Evolutionary conservation across 2,329 filamentous ascomycete species (phyloP), one percentile per base, ranked within the genome.

Genomic region (Chrysosphaeria jannelii): DNA sequence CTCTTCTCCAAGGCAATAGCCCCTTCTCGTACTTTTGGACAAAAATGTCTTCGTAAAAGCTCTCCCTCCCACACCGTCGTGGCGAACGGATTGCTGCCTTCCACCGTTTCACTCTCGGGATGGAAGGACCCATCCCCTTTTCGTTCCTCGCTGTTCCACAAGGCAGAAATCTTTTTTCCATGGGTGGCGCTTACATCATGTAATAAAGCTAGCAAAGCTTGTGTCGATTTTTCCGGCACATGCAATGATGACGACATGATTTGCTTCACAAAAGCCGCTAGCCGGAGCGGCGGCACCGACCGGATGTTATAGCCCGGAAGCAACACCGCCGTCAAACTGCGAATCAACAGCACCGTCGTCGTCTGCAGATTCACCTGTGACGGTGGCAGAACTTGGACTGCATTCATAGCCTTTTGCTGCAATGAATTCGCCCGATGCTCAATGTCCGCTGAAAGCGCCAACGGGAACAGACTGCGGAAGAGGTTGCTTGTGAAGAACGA

Each of bases 401-500:
- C 37, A 35, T 64, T 50, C 3, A 69, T 63, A 38, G 79, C 61
- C 1, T 59, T 53, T 7, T 79, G 56, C 36, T 69, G 63, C 8
- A 76, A 51, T 8, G 71, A 68, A 36, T 69, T 76, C 27, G 52
- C 52, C 23, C 71, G 67, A 29, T 74, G 61, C 42, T 97, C 85
- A 33, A 97, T 64, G 39, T 91, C 75, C 0, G 79, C 56, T 41
- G 88, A 71, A 23, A 79, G 51, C 3, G 70, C 67, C 13, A 90
- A 57, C 2, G 69, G 55, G 33, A 81, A 60, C 5, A 97, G 57
- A 10, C 72, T 72, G 34, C 66, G 68, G 53, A 89, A 97, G 28
- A 97, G 71, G 43, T 91, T 74, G 9, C 71, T 75, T 35, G 76
- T 79, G 55, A 97, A 97, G 54, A 79, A 91, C 35, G 70, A 76